Evolutionary conservation across 2,329 filamentous ascomycete species (phyloP).

Genomic region (Colletotrichum neosansevieriae): DNA sequence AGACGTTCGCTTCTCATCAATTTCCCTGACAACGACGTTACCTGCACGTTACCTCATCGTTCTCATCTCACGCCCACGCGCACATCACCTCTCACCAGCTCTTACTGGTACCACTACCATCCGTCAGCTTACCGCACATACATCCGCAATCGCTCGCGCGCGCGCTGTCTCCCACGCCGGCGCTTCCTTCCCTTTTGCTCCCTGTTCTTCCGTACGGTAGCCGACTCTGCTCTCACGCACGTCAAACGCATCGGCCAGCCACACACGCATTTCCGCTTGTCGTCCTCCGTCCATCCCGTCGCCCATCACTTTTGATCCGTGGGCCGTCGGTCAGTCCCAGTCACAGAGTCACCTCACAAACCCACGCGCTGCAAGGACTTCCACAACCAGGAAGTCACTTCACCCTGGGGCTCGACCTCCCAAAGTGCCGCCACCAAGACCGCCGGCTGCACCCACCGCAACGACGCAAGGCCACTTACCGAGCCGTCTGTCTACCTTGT

Average conservation of each 20-base stretch:
- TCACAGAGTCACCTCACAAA: not conserved
- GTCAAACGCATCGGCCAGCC: slow-evolving; percentile 26
- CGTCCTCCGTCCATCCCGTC: not conserved
- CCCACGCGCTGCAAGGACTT: not conserved
- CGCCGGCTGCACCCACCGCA: slow-evolving; percentile 34
- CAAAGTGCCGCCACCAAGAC: slow-evolving; percentile 30
- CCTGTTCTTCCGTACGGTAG: slow-evolving; percentile 21
- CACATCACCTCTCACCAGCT: not conserved
- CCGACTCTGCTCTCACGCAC: slow-evolving; percentile 11
- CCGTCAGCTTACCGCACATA: not conserved
- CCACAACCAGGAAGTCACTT: not conserved
- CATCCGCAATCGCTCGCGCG: slow-evolving; percentile 8
- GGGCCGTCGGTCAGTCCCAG: not conserved
- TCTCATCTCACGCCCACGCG: not conserved
- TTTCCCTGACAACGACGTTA: slow-evolving; percentile 12
- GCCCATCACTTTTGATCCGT: too few species aligned
- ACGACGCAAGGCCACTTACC: slow-evolving; percentile 24
- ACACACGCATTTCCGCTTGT: slow-evolving; percentile 10
- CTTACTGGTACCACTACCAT: not conserved
- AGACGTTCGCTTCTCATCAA: not conserved
- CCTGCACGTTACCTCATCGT: slow-evolving; percentile 11
- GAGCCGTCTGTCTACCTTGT: slow-evolving; percentile 15
- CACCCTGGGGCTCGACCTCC: slow-evolving; percentile 6
- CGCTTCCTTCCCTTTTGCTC: slow-evolving; percentile 19
- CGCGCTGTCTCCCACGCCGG: slow-evolving; percentile 19